Base-by-base conservation (phyloP, 164 flowering plant genomes). In the Aristolochia fimbriata region DNA sequence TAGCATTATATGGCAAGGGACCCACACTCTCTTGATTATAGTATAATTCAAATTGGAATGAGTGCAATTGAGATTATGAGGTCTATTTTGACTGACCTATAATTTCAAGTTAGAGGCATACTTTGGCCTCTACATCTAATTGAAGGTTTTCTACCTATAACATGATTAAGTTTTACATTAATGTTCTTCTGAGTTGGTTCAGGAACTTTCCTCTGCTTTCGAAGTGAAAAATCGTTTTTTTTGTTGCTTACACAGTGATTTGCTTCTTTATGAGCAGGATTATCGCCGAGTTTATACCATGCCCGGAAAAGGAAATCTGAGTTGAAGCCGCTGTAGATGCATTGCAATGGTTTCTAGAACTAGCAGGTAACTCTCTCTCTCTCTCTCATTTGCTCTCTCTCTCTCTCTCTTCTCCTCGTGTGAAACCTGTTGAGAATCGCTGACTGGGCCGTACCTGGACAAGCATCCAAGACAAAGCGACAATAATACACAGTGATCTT, bases 401-500 rank as follows among this genome's bases (percentile, higher is more conserved):
- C 46, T 61, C 64, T 61, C 57, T 60, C 53, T 19, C 62, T 2
- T 5, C 1, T 51, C n/a, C 60, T 59, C 33, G 27, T 23, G 61
- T 55, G 17, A 51, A 67, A 7, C 57, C 62, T 57, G n/a, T 52
- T 68, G 62, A 51, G 62, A 59, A 58, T 30, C 56, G 54, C 54
- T 63, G 71, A 58, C 67, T 63, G 46, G 56, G 54, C 6, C 47
- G 66, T 48, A 62, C 47, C 33, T 62, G 5, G 55, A 62, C 50
- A 58, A 55, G 25, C 64, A 62, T 49, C 53, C 57, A 65, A 64
- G 60, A 68, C 62, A 64, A 66, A 64, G 19, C 43, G 25, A 30
- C 70, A 62, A 64, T 64, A 63, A 66, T 63, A 70, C 59, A 43
- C 30, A 54, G 52, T 47, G 55, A 56, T 43, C 46, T 25, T 50